A percentile compares a stretch with the other conserved stretches of the same genome.
Conservation (phyloP, 371 early-diverging fungal genomes). For the Smittium mucronatum region DNA sequence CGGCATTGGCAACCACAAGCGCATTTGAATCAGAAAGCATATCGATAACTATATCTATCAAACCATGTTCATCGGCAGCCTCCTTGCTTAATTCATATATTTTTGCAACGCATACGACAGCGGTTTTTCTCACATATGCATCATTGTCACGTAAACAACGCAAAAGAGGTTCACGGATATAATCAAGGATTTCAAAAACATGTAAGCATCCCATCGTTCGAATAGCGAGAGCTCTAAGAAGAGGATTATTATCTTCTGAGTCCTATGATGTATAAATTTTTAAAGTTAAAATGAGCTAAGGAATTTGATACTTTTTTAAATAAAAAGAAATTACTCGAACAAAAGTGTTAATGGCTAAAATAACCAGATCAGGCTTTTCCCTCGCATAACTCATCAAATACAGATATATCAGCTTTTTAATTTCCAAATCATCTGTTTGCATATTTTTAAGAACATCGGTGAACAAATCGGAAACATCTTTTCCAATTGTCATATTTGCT, state of each 20-base stretch:
- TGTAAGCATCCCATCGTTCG: constrained; percentile 95
- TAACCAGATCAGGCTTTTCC: constrained; percentile 91
- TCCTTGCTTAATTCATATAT: constrained; percentile 44
- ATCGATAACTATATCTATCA: constrained; percentile 69
- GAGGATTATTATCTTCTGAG: constrained; percentile 81
- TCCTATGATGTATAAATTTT: constrained; percentile 50
- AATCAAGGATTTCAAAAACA: constrained; percentile 88
- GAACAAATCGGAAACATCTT: constrained; percentile 68
- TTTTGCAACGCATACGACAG: constrained; percentile 83
- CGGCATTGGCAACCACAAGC: constrained; percentile 88
- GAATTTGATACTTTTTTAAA: not conserved
- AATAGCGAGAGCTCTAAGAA: constrained; percentile 93
- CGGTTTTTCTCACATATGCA: constrained; percentile 83
- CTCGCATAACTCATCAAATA: constrained; percentile 83
- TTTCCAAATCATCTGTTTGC: constrained; percentile 96
- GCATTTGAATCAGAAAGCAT: constrained; percentile 89
- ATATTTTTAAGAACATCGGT: constrained; percentile 94
- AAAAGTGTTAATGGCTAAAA: constrained; percentile 93
- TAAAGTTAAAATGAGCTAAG: not conserved
- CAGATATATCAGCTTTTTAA: constrained; percentile 65
- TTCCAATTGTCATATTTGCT: constrained; percentile 87
- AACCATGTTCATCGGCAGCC: constrained; percentile 53
- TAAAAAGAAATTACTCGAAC: constrained; percentile 41
- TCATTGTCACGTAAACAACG: constrained; percentile 39
- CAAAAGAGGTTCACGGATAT: constrained; percentile 34